These are phyloP conservation scores for Zygotorulaspora sp. DNA, from an alignment of 805 yeast genomes.

Conservation along the genomic window DNA sequence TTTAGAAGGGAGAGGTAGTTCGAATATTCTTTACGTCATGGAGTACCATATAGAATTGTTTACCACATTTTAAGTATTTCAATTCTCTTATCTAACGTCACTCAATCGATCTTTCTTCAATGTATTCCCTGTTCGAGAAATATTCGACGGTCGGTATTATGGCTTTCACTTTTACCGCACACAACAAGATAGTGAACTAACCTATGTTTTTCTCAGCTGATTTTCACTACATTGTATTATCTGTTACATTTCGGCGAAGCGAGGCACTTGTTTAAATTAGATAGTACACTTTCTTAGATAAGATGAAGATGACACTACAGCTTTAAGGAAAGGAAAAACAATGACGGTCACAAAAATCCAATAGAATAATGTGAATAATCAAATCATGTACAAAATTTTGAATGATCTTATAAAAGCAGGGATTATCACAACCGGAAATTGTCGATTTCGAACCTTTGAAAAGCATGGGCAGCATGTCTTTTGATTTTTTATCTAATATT, in stretches of 20 bases:
- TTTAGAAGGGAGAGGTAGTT: no score
- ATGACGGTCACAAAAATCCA: conserved; percentile 1
- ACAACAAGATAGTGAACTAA: no score
- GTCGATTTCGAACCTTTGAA: not conserved
- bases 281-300: conserved; percentile 2
- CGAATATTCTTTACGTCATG: no score
- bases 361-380: not conserved
- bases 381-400: not conserved
- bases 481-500: conserved; percentile 1
- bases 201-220: no score
- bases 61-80: no score
- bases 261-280: not conserved
- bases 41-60: no score
- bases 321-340: not conserved
- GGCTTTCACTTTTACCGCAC: no score
- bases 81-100: no score
- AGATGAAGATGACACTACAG: not conserved
- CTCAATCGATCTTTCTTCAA: no score
- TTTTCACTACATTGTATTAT: not conserved
- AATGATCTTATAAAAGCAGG: conserved; percentile 1
- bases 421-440: not conserved
- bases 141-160: no score
- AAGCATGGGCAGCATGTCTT: not conserved
- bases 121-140: no score
- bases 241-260: not conserved